These are phyloP conservation scores for Talaromyces sp. DNA, from an alignment of 2,329 filamentous ascomycete species.

Conservation along the genomic window DNA sequence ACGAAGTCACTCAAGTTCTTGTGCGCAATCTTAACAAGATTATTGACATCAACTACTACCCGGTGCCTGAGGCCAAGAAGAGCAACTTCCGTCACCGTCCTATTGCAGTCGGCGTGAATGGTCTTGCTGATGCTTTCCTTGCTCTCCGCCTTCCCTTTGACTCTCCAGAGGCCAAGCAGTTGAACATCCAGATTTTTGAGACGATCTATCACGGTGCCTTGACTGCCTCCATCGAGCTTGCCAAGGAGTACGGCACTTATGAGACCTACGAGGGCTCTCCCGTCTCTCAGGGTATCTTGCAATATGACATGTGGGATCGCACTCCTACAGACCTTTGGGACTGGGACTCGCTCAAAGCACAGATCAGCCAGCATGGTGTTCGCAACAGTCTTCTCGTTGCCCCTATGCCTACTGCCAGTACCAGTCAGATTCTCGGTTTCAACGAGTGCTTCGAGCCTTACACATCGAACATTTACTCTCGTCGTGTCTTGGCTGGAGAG, in stretches of 20 bases:
- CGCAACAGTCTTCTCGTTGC: constrained; percentile 94
- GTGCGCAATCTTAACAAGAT: constrained; percentile 97
- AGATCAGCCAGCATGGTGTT: constrained; percentile 89
- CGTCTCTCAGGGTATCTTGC: constrained; percentile 89
- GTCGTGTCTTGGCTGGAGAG: constrained; percentile 93
- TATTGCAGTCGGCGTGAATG: constrained; percentile 94
- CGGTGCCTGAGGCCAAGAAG: constrained; percentile 87
- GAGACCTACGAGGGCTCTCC: constrained; percentile 90
- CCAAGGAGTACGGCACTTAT: constrained; percentile 80
- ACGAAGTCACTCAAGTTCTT: constrained; percentile 89
- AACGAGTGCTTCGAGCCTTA: constrained; percentile 99
- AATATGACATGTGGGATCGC: constrained; percentile 98
- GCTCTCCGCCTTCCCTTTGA: constrained; percentile 96
- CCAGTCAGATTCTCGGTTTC: constrained; percentile 96
- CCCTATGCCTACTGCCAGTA: constrained; percentile 96
- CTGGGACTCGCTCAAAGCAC: constrained; percentile 82
- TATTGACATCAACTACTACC: constrained; percentile 98
- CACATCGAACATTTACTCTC: constrained; percentile 99
- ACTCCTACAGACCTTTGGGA: constrained; percentile 95
- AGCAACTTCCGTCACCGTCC: constrained; percentile 98
- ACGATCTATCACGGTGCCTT: constrained; percentile 97
- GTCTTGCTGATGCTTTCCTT: constrained; percentile 96
- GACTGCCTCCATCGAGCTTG: constrained; percentile 82
- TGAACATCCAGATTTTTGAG: constrained; percentile 99
- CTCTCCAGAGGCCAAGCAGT: constrained; percentile 84